These are phyloP conservation scores for Zygosaccharomyces gambellarensis DNA, from an alignment of 805 yeast genomes.

Conservation along the genomic window DNA sequence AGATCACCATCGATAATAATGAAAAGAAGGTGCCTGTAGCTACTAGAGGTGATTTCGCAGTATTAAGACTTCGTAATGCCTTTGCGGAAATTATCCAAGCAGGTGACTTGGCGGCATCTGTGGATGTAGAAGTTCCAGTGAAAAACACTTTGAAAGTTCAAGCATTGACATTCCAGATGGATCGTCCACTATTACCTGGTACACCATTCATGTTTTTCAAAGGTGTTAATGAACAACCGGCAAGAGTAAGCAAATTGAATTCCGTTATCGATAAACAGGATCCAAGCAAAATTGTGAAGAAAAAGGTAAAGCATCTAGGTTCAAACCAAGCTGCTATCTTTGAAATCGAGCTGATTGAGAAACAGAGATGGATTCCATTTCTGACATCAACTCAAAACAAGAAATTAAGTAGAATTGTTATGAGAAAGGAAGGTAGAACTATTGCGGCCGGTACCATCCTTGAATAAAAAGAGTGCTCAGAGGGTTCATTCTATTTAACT, in stretches of 20 bases:
- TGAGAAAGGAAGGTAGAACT: conserved; percentile 96
- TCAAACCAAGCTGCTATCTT: conserved; percentile 96
- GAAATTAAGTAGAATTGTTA: conserved; percentile 90
- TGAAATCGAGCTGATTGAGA: conserved; percentile 92
- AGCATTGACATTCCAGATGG: conserved; percentile 58
- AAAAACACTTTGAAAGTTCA: conserved; percentile 50
- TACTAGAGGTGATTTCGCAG: conserved; percentile 52
- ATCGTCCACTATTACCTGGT: conserved; percentile 73
- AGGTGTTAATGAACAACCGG: conserved; percentile 68
- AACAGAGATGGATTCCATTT: conserved; percentile 85
- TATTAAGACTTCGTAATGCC: conserved; percentile 38
- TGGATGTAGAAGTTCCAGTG: conserved; percentile 44
- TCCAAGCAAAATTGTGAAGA: conserved; percentile 78
- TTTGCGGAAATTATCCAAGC: conserved; percentile 45
- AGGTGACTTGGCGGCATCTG: conserved; percentile 60
- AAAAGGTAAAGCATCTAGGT: conserved; percentile 89
- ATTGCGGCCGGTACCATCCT: conserved; percentile 96
- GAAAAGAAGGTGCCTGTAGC: conserved; percentile 34
- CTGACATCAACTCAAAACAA: conserved; percentile 83
- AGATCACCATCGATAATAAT: conserved; percentile 25
- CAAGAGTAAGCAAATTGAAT: conserved; percentile 50
- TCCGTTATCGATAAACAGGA: conserved; percentile 68
- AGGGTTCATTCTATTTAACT: conserved; percentile 20
- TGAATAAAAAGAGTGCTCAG: conserved; percentile 36
- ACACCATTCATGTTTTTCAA: conserved; percentile 73